Percentiles rank a stretch among this genome's conserved stretches.
Conservation (phyloP, 2,329 filamentous ascomycete genomes). For the Colletotrichum sp. region DNA sequence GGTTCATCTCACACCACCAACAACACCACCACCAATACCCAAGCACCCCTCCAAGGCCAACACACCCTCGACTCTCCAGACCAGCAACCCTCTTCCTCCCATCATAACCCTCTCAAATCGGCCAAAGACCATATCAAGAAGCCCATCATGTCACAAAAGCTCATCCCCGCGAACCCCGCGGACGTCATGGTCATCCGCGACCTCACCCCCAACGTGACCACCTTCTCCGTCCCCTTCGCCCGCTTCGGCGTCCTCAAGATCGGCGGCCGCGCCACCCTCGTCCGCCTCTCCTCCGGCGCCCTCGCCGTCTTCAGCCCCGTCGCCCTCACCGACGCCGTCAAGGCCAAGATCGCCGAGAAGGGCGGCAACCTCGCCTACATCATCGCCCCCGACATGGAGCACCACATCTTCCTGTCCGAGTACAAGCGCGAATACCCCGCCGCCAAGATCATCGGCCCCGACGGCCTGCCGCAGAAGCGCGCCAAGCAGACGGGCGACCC, state of each 20-base stretch:
- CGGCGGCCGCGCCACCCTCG: constrained; percentile 85
- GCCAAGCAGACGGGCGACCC: constrained; percentile 60
- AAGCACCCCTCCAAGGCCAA: constrained; percentile 4
- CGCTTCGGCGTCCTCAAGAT: constrained; percentile 82
- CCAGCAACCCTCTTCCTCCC: background rate
- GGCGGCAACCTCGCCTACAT: constrained; percentile 82
- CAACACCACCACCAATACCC: background rate
- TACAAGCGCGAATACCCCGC: constrained; percentile 83
- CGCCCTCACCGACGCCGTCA: constrained; percentile 78
- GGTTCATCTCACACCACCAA: background rate
- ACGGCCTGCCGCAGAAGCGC: constrained; percentile 85
- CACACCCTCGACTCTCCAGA: constrained; percentile 15
- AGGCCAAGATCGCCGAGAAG: constrained; percentile 65
- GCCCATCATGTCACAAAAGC: constrained; percentile 62
- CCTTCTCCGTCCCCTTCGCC: constrained; percentile 82
- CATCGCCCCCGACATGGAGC: constrained; percentile 86
- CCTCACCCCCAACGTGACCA: constrained; percentile 79
- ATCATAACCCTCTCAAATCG: background rate
- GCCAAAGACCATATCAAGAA: background rate
- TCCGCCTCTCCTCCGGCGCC: constrained; percentile 69
- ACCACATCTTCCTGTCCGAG: constrained; percentile 89
- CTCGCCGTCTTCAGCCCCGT: constrained; percentile 94
- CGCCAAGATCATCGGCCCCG: constrained; percentile 81
- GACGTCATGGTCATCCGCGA: constrained; percentile 91
- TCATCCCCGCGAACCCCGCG: constrained; percentile 74